These are phyloP conservation scores for Phylloporus rhodoxanthus DNA, from an alignment of 768 basidiomycete species.

Conservation along the genomic window DNA sequence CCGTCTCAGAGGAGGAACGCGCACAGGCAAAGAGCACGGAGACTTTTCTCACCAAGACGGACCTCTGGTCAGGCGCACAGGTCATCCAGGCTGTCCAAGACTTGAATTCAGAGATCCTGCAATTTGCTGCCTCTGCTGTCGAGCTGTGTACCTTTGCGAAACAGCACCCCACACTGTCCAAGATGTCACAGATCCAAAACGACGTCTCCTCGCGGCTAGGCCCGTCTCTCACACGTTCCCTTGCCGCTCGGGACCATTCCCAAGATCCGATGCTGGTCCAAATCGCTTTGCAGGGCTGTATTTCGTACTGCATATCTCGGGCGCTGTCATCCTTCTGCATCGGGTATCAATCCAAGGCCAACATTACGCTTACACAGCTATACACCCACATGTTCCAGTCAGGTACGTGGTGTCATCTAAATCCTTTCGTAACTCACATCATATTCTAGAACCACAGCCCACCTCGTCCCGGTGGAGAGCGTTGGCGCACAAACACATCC, in stretches of 20 bases:
- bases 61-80: constrained; percentile 71
- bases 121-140: constrained; percentile 69
- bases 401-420: constrained; percentile 34
- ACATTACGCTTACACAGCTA: constrained; percentile 57
- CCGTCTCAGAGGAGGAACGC: constrained; percentile 45
- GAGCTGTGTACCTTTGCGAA: constrained; percentile 56
- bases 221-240: constrained; percentile 50
- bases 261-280: constrained; percentile 75
- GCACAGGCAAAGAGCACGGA: constrained; percentile 57
- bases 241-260: constrained; percentile 60
- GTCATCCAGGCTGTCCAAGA: constrained; percentile 75
- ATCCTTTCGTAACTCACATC: constrained; percentile 12
- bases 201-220: constrained; percentile 63
- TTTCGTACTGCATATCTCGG: constrained; percentile 60
- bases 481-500: constrained; percentile 64
- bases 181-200: constrained; percentile 47
- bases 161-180: constrained; percentile 35
- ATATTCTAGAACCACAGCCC: constrained; percentile 59
- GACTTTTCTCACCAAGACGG: constrained; percentile 66
- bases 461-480: constrained; percentile 75
- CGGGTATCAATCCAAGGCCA: constrained; percentile 65
- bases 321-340: constrained; percentile 68
- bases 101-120: constrained; percentile 76
- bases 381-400: constrained; percentile 51
- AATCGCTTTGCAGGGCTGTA: constrained; percentile 67